phyloP scores from a whole-genome alignment of 2,329 filamentous ascomycete genomes.

The Talaromyces islandicus region DNA sequence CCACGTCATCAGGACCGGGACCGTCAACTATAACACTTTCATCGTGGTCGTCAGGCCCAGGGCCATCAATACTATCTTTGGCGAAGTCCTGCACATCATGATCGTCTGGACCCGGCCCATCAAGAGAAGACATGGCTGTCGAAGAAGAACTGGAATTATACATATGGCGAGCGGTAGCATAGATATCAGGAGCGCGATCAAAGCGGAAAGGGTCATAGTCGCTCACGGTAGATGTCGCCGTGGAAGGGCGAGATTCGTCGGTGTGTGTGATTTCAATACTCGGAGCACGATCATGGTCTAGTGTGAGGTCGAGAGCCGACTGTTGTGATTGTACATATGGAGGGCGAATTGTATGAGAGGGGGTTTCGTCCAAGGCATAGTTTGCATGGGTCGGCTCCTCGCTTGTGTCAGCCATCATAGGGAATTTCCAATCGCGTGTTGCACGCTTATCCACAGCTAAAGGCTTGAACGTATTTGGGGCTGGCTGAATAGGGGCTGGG shows the following conservation, averaged over 20 bases:
- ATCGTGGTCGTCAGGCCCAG: conserved; percentile 10
- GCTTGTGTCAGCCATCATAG: conserved; percentile 29
- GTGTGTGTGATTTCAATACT: not conserved
- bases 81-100: conserved; percentile 28
- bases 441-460: conserved; percentile 26
- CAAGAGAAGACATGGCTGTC: conserved; percentile 30
- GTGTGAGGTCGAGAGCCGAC: conserved; percentile 12
- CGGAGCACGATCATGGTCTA: conserved; percentile 8
- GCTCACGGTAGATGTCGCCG: conserved; percentile 30
- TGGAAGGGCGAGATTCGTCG: conserved; percentile 30
- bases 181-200: conserved; percentile 21
- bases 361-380: conserved; percentile 14
- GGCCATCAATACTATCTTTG: conserved; percentile 1
- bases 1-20: not conserved
- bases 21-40: conserved; percentile 1
- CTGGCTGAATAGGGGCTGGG: not conserved
- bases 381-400: not conserved
- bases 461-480: not conserved
- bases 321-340: conserved; percentile 11
- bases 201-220: conserved; percentile 40
- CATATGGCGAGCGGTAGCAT: conserved; percentile 22
- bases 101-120: conserved; percentile 50
- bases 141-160: conserved; percentile 47
- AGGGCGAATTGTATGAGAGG: conserved; percentile 28
- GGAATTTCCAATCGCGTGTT: conserved; percentile 52